Conservation (phyloP, 768 basidiomycete genomes). For the Suillus variegatus region DNA sequence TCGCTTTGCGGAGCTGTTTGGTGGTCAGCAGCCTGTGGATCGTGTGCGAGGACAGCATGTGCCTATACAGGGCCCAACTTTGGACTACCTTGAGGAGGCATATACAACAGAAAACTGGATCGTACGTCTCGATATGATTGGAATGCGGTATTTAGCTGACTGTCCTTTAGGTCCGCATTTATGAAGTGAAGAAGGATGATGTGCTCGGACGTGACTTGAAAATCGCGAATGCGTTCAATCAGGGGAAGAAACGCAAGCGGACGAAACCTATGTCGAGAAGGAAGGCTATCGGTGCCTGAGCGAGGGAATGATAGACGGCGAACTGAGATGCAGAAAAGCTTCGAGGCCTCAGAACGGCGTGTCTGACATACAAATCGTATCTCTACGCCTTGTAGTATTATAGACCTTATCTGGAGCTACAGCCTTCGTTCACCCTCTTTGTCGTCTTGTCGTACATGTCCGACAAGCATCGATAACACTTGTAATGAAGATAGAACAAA, state of each 20-base stretch:
- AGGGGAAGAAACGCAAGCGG: slow-evolving; percentile 89
- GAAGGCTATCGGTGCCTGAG: slow-evolving; percentile 38
- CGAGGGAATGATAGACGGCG: not conserved
- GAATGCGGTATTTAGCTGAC: slow-evolving; percentile 7
- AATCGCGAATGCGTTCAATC: slow-evolving; percentile 79
- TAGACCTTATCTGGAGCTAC: slow-evolving; percentile 1
- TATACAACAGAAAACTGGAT: slow-evolving; percentile 99
- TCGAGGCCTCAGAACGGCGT: not conserved
- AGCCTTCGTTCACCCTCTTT: not conserved
- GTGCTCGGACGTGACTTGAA: slow-evolving; percentile 87
- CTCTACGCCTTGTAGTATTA: not conserved
- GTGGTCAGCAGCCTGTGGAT: slow-evolving; percentile 71
- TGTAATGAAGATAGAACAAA: not conserved
- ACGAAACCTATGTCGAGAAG: slow-evolving; percentile 67
- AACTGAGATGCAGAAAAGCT: not conserved
- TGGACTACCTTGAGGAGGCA: slow-evolving; percentile 95
- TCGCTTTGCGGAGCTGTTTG: slow-evolving; percentile 89
- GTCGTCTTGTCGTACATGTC: not conserved
- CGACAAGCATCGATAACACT: not conserved
- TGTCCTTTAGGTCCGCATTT: slow-evolving; percentile 75
- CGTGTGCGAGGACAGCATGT: slow-evolving; percentile 88
- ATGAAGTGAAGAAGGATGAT: slow-evolving; percentile 94
- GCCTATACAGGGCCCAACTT: slow-evolving; percentile 72
- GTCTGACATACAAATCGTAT: not conserved
- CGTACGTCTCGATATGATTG: slow-evolving; percentile 45